Evolutionary conservation across 208 protist genomes (phyloP), one percentile per base, ranked within the genome.

Genomic region (Trypanosomatidae sp.): DNA sequence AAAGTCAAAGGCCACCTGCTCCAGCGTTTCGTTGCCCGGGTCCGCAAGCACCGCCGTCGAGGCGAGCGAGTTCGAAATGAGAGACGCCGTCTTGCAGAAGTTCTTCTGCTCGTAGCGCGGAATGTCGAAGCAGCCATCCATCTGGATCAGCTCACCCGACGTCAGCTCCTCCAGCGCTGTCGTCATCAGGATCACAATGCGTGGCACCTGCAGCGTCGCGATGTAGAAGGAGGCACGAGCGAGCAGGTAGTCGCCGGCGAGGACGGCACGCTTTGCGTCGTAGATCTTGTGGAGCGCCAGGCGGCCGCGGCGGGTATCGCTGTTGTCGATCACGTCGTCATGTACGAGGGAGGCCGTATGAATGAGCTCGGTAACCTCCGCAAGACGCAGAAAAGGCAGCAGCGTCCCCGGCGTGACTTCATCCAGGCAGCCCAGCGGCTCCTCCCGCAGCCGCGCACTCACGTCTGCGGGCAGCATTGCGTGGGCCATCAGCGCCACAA

Each of bases 321-420:
- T 91, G 33, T 95, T 88, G 73, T 99, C 98, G 66, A 99, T 94
- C 17, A 99, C 96, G 80, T 99, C 98, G 77, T 99, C 98, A 71
- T 99, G 98, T n/a, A 99, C 88, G 15, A 99, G 90, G 30, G 90
- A 97, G 28, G 98, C 98, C 3, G 95, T 97, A 87, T 99, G 98
- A 49, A 99, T 98, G 69, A 99, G 93, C 81, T 99, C 97, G 22
- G 94, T 98, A 64, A 98, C 93, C 75, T 98, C 96, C 7, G 95
- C 97, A 44, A 98, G 86, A 28, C 87, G 87, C 39, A 96, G 74
- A 65, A 94, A 92, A 7, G 87, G 86, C 19, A 80, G 82, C 36
- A 96, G 84, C 1, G 88, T 87, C 28, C 82, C 83, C 0, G 86
- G 78, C 19, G 81, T 69, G 36, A 93, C 74, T 30, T 94, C 86